These are phyloP conservation scores for Cicer yamashitae DNA, from an alignment of 306 rosid genomes.

Conservation along the genomic window DNA sequence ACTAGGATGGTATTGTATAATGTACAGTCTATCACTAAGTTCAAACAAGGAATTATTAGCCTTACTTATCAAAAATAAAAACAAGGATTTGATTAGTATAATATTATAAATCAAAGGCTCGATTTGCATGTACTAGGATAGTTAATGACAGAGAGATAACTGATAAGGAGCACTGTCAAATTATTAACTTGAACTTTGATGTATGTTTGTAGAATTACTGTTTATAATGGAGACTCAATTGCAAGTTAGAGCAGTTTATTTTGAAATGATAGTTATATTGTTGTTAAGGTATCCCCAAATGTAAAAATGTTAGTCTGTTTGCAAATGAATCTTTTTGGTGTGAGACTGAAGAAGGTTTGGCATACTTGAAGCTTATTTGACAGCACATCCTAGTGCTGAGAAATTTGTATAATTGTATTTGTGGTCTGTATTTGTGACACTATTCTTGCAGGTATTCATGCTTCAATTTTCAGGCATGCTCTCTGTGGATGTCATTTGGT, in stretches of 20 bases:
- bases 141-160: background rate
- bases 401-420: constrained; percentile 24
- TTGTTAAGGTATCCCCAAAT: constrained; percentile 16
- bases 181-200: constrained; percentile 14
- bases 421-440: constrained; percentile 27
- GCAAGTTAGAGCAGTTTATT: constrained; percentile 2
- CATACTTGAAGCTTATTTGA: constrained; percentile 34
- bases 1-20: background rate
- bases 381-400: constrained; percentile 23
- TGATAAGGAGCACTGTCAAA: constrained; percentile 14
- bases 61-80: background rate
- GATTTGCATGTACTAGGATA: constrained; percentile 12
- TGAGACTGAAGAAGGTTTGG: constrained; percentile 31
- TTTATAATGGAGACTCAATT: constrained; percentile 21
- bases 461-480: constrained; percentile 79
- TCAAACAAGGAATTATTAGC: background rate
- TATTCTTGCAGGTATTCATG: constrained; percentile 88
- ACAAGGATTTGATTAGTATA: background rate
- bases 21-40: background rate
- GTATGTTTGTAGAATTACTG: constrained; percentile 12
- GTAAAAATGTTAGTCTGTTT: background rate
- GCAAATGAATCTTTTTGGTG: constrained; percentile 1
- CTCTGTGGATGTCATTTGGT: constrained; percentile 99
- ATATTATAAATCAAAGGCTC: background rate
- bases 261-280: constrained; percentile 4